Conservation (phyloP, 768 basidiomycete species). For the Russula vinacea region DNA sequence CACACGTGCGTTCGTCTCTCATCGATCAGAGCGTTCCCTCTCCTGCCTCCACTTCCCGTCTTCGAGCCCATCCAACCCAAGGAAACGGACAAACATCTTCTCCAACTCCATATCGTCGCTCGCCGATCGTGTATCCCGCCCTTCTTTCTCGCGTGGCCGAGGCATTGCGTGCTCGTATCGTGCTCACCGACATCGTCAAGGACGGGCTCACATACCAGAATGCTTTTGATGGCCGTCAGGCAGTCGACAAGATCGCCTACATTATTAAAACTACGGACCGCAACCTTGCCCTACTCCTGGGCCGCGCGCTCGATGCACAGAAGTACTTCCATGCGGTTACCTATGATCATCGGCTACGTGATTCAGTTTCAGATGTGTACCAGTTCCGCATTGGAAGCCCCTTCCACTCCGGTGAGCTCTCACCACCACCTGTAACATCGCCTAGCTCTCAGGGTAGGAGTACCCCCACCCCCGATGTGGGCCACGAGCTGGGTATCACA, state of each 20-base stretch:
- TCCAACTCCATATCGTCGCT: constrained; percentile 41
- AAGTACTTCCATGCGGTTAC: constrained; percentile 99
- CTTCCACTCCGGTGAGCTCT: constrained; percentile 73
- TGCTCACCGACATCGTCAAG: constrained; percentile 76
- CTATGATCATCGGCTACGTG: constrained; percentile 92
- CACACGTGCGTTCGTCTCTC: constrained; percentile 47
- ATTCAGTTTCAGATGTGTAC: constrained; percentile 85
- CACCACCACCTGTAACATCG: constrained; percentile 38
- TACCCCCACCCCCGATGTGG: constrained; percentile 29
- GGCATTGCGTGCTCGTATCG: constrained; percentile 82
- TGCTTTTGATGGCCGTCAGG: constrained; percentile 94
- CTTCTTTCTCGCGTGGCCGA: constrained; percentile 91
- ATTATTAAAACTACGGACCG: constrained; percentile 99
- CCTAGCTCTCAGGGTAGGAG: constrained; percentile 28
- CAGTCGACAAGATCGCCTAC: constrained; percentile 94
- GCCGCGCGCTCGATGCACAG: constrained; percentile 92
- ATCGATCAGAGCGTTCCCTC: constrained; percentile 34
- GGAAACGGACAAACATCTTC: constrained; percentile 37
- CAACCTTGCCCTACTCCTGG: constrained; percentile 91
- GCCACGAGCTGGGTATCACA: constrained; percentile 32
- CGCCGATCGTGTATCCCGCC: constrained; percentile 91
- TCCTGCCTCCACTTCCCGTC: constrained; percentile 35
- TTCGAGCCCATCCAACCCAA: constrained; percentile 35
- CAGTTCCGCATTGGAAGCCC: constrained; percentile 88
- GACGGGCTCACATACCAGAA: constrained; percentile 96